Base-by-base conservation (phyloP, 257 asterid genomes). In the Hygrophila difformis region DNA sequence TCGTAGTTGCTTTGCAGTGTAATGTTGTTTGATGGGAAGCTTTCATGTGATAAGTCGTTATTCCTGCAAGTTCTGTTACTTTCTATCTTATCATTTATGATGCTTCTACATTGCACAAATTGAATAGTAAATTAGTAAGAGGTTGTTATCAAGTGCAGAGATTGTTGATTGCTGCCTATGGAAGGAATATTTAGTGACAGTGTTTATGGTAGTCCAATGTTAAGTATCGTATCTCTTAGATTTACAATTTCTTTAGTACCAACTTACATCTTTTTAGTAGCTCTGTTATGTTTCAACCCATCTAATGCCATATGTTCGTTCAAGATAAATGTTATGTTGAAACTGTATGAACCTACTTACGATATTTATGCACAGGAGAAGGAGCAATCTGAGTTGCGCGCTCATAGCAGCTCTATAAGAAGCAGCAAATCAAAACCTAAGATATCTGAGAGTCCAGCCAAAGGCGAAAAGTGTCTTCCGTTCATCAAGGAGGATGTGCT, bases 321-420 rank as follows among this genome's bases (percentile, higher is more conserved):
- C n/a, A n/a, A n/a, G n/a, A n/a, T n/a, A n/a, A n/a, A n/a, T n/a
- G n/a, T n/a, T n/a, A n/a, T n/a, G n/a, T n/a, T n/a, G n/a, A n/a
- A n/a, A n/a, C n/a, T n/a, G n/a, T n/a, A n/a, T n/a, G n/a, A n/a
- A n/a, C n/a, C n/a, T n/a, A n/a, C n/a, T n/a, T n/a, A n/a, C n/a
- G n/a, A n/a, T n/a, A n/a, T n/a, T n/a, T n/a, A 34, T 18, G 47
- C 62, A 49, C 59, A 88, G 97, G 97, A 81, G 64, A 84, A 68
- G 74, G 93, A 84, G 69, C 89, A 79, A 24, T 89, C 97, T 45
- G 94, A 89, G 33, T 61, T 89, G 77, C 94, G 96, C 49, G 95
- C 97, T 44, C 80, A 69, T 61, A 82, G 79, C 61, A 75, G 82
- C 64, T 69, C 86, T 35, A 38, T 64, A 46, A 78, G 65, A 69